Base-by-base conservation (phyloP, 805 yeast genomes). In the Spencermartinsiella europaea region DNA sequence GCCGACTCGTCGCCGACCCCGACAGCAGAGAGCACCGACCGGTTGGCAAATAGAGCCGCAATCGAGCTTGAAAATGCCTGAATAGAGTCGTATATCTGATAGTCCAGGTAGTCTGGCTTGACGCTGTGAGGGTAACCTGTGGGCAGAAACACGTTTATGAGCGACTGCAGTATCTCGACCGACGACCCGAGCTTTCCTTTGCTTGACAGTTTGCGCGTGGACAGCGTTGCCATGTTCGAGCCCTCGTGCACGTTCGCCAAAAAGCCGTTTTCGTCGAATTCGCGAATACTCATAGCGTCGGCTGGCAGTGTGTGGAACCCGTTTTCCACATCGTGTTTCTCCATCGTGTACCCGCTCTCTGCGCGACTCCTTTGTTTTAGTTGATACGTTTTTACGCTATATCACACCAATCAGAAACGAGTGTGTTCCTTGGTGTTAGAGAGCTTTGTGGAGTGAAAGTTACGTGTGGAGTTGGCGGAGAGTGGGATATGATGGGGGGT, bases 1-100 rank as follows among this genome's bases (percentile, higher is more conserved):
- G 69, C 67, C 12, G 55, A 40, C 25, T 56, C 58, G 47, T 66
- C 68, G 25, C 69, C 69, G 3, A 65, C 69, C 2, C 69, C 69
- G 12, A 65, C 67, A 15, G 67, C 68, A 25, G 50, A 40, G 28
- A 65, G 50, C 8, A 65, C 66, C 14, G 67, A 62, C 3, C 69
- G 49, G 43, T 63, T 65, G 27, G 68, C 69, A 41, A 65, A 52
- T 35, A 65, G 49, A 15, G 50, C 43, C 4, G 67, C 65, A 34
- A 65, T 64, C 5, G 69, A 59, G 40, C 57, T 48, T 14, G 66
- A 59, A 45, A 65, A 65, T 12, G 69, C 69, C 49, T 65, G 69
- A 27, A 66, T 47, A 19, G 70, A 64, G 51, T 65, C 69, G 45
- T 52, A 65, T n/a, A 62, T 59, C 52, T 65, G 69, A 44, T 65